These are phyloP conservation scores for Pseudopyricularia cyperi DNA, from an alignment of 2,329 filamentous ascomycete species.

Conservation along the genomic window DNA sequence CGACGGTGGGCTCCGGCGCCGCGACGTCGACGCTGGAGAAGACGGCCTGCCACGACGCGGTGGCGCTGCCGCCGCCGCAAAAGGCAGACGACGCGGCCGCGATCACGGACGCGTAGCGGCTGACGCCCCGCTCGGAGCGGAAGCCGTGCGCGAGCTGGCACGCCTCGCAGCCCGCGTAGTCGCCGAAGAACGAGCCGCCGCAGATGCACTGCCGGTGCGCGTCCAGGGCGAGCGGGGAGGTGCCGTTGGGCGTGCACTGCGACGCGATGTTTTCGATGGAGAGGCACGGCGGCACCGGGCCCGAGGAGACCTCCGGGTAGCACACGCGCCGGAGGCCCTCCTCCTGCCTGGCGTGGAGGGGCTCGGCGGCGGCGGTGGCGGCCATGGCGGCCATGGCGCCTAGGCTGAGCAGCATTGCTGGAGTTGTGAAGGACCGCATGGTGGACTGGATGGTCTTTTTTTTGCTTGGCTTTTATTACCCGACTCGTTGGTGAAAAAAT, in stretches of 20 bases:
- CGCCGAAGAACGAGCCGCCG: constrained; percentile 24
- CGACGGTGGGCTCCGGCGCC: constrained; percentile 13
- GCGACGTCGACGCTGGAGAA: constrained; percentile 17
- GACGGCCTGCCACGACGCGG: constrained; percentile 19
- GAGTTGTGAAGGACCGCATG: neutral
- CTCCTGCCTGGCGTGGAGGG: neutral
- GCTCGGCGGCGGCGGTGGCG: neutral
- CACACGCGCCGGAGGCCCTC: neutral
- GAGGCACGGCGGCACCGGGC: constrained; percentile 17
- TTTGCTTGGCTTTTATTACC: neutral
- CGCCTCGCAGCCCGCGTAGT: constrained; percentile 25
- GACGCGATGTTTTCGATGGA: constrained; percentile 19
- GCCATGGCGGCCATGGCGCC: neutral
- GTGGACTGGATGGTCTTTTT: neutral
- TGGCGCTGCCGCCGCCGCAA: constrained; percentile 20
- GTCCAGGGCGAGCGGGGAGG: constrained; percentile 10
- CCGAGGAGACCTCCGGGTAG: neutral
- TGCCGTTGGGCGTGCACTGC: constrained; percentile 19
- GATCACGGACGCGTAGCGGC: constrained; percentile 20
- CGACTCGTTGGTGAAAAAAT: neutral
- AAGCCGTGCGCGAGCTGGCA: constrained; percentile 26
- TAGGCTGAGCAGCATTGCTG: neutral
- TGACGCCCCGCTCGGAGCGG: constrained; percentile 18
- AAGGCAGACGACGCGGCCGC: constrained; percentile 18
- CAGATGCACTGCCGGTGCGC: constrained; percentile 23